A percentile compares a stretch with the other conserved stretches of the same genome.
phyloP scores from a whole-genome alignment of 2,329 filamentous ascomycete species.

The Penicillium sp. region DNA sequence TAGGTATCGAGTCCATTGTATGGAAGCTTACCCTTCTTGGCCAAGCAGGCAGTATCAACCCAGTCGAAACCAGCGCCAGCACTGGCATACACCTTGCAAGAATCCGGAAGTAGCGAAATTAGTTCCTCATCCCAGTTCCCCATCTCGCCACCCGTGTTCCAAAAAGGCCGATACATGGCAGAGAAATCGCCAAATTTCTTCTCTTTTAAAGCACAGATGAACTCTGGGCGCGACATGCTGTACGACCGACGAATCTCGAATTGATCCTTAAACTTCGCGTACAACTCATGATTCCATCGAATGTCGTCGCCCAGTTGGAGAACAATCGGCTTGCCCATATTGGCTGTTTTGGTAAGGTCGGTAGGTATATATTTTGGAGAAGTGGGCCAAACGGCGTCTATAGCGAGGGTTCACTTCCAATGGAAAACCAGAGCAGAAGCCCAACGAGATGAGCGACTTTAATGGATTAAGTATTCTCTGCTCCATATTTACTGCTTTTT shows the following conservation, averaged over 20 bases:
- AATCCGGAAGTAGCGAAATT: conserved; percentile 56
- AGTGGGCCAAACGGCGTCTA: neutral
- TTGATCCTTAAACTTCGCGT: conserved; percentile 41
- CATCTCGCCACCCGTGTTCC: conserved; percentile 67
- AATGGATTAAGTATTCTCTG: neutral
- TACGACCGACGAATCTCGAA: conserved; percentile 43
- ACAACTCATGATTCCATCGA: conserved; percentile 51
- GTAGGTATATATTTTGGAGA: neutral
- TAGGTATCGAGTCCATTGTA: conserved; percentile 11
- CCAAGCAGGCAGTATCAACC: conserved; percentile 63
- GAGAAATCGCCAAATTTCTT: conserved; percentile 43
- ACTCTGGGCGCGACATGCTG: conserved; percentile 41
- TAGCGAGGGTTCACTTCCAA: neutral
- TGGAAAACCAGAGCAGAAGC: neutral
- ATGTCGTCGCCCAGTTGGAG: conserved; percentile 52
- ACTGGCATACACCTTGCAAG: conserved; percentile 59
- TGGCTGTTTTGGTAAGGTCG: neutral
- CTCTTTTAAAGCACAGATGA: conserved; percentile 47
- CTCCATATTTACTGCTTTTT: neutral
- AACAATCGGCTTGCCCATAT: conserved; percentile 39
- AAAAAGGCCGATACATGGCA: conserved; percentile 62
- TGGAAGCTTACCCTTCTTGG: conserved; percentile 55
- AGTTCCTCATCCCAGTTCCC: conserved; percentile 63
- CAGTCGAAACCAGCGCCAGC: conserved; percentile 67
- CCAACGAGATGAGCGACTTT: neutral